phyloP scores from a whole-genome alignment of 176 grass and related monocot species.

The maize (Zea mays) region DNA sequence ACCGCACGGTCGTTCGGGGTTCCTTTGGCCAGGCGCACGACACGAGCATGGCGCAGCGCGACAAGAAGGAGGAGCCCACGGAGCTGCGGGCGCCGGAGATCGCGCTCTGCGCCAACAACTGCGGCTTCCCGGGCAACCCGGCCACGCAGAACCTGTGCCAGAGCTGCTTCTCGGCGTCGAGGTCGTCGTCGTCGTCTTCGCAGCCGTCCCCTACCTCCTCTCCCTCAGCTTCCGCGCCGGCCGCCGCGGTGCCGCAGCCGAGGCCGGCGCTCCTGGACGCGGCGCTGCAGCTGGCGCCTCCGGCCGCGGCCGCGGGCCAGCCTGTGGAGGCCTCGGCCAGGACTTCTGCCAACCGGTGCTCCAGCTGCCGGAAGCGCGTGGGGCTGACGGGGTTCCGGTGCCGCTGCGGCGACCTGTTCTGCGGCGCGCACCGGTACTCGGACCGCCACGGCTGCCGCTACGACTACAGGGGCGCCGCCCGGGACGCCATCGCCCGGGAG shows the following conservation, averaged over 20 bases:
- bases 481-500: slow-evolving; percentile 73
- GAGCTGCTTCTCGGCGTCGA: slow-evolving; percentile 50
- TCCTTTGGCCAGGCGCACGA: not conserved
- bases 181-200: slow-evolving; percentile 14
- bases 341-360: slow-evolving; percentile 64
- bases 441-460: slow-evolving; percentile 81
- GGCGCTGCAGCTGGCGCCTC: not conserved
- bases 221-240: not conserved
- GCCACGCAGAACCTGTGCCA: slow-evolving; percentile 76
- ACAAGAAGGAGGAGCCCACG: slow-evolving; percentile 80
- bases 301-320: not conserved
- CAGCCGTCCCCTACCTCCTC: not conserved
- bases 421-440: slow-evolving; percentile 94
- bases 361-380: slow-evolving; percentile 74
- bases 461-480: slow-evolving; percentile 76
- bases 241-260: not conserved
- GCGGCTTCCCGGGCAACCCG: slow-evolving; percentile 76
- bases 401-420: slow-evolving; percentile 85
- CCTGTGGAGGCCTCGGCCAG: slow-evolving; percentile 1
- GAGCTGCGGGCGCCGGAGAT: slow-evolving; percentile 74
- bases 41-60: slow-evolving; percentile 71
- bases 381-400: slow-evolving; percentile 85
- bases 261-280: not conserved
- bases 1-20: not conserved
- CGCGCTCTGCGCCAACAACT: slow-evolving; percentile 85